Evolutionary conservation across 2,329 filamentous ascomycete species (phyloP), one percentile per base, ranked within the genome.

Genomic region (Zopfia rhizophila): DNA sequence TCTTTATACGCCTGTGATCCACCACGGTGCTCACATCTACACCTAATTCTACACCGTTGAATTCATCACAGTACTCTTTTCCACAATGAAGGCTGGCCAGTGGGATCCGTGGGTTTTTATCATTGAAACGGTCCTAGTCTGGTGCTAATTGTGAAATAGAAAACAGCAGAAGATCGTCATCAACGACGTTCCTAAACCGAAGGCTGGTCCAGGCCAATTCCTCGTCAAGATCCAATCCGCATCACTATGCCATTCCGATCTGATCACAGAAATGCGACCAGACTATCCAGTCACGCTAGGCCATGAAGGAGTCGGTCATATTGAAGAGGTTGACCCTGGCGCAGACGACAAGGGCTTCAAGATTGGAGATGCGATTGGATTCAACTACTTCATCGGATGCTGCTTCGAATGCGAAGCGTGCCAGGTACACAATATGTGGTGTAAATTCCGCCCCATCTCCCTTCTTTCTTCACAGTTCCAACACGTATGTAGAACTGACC

Each of bases 361-460:
- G 14, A 51, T 72, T 5, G 76, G 77, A 12, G 75, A 79, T 43
- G 61, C 65, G 1, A 71, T 79, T 37, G 78, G 77, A 18, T 76
- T 77, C 46, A 69, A 76, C 21, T 77, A 77, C 48, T 75, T 78
- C 58, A 67, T 73, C 21, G 70, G 70, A 4, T 73, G 70, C 48
- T 79, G 78, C 53, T 75, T 77, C 48, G 71, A 74, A 39, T 81
- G 78, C 56, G 67, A 74, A 14, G 76, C 75, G 10, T 81, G 78
- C 61, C 63, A 69, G 64, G 58, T 76, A 2, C 75, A 77, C 51
- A 77, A 78, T 46, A 45, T 72, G 32, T 65, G 61, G 35, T 25
- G 35, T 7, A 22, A 10, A 36, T 7, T 13, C 16, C 22, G 12
- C 17, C 22, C 7, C 5, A 7, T 11, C 22, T n/a, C n/a, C n/a